Evolutionary conservation across 169 alveolate genomes (phyloP).

Genomic region (Plasmodium malariae): DNA sequence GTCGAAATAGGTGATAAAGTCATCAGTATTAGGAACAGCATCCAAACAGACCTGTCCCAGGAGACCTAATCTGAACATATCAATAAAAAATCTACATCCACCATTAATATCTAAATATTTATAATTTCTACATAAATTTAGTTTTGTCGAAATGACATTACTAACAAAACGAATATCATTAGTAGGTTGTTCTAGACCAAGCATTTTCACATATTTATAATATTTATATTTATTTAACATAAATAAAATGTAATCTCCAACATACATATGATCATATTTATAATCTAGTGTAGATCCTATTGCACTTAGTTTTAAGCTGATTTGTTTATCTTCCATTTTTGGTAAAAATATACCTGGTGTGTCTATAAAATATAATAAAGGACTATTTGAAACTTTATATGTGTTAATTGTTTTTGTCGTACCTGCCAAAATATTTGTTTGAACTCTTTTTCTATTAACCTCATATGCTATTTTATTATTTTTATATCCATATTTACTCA

Average conservation of each 20-base stretch:
- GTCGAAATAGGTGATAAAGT: constrained; percentile 58
- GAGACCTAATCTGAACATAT: constrained; percentile 62
- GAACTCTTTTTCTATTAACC: constrained; percentile 54
- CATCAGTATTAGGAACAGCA: constrained; percentile 13
- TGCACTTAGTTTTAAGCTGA: constrained; percentile 87
- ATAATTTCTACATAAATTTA: constrained; percentile 70
- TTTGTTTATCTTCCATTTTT: constrained; percentile 80
- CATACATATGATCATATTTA: constrained; percentile 83
- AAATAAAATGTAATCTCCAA: constrained; percentile 85
- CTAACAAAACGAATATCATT: constrained; percentile 82
- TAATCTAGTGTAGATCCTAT: constrained; percentile 89
- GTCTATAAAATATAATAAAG: constrained; percentile 54
- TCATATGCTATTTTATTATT: constrained; percentile 67
- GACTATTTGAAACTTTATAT: constrained; percentile 70
- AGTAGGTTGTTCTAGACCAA: constrained; percentile 84
- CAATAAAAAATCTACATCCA: constrained; percentile 64
- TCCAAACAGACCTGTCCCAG: constrained; percentile 61
- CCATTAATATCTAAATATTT: constrained; percentile 74
- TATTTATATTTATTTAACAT: constrained; percentile 80
- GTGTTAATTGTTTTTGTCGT: constrained; percentile 52
- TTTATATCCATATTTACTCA: constrained; percentile 57
- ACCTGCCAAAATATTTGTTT: constrained; percentile 69
- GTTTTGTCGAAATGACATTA: constrained; percentile 58
- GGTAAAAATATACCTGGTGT: constrained; percentile 79
- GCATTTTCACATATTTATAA: constrained; percentile 81